phyloP scores from a whole-genome alignment of 2,329 filamentous ascomycete genomes.

The Colletotrichum salicis region DNA sequence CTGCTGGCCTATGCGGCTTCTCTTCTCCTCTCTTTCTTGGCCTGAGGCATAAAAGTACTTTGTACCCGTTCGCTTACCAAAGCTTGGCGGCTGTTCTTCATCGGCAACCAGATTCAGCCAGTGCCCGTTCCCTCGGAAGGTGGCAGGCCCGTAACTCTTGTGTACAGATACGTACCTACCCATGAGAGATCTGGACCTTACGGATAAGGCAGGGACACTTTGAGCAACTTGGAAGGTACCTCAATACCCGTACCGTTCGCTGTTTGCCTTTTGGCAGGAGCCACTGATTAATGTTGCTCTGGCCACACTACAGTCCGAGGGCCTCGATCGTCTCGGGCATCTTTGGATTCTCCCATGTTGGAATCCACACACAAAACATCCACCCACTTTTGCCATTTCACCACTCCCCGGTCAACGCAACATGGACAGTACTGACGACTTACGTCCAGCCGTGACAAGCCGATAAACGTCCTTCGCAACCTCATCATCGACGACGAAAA shows the following conservation, averaged over 20 bases:
- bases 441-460: background rate
- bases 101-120: background rate
- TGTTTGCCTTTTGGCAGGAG: background rate
- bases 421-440: background rate
- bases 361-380: background rate
- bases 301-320: background rate
- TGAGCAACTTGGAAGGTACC: background rate
- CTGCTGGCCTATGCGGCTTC: too few relatives aligned
- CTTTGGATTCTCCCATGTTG: background rate
- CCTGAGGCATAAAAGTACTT: background rate
- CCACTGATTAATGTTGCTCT: background rate
- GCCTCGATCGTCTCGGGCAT: slow-evolving; percentile 29
- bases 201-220: background rate
- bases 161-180: background rate
- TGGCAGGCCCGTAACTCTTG: background rate
- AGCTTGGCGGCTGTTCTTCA: background rate
- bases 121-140: background rate
- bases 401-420: background rate
- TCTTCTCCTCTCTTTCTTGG: too few relatives aligned
- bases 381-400: background rate
- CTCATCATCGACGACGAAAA: background rate
- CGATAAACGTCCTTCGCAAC: background rate
- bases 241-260: background rate
- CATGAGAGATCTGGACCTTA: background rate
- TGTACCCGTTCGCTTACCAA: background rate